phyloP scores from a whole-genome alignment of 345 rosid genomes.

The Hibiscus tridactylites region DNA sequence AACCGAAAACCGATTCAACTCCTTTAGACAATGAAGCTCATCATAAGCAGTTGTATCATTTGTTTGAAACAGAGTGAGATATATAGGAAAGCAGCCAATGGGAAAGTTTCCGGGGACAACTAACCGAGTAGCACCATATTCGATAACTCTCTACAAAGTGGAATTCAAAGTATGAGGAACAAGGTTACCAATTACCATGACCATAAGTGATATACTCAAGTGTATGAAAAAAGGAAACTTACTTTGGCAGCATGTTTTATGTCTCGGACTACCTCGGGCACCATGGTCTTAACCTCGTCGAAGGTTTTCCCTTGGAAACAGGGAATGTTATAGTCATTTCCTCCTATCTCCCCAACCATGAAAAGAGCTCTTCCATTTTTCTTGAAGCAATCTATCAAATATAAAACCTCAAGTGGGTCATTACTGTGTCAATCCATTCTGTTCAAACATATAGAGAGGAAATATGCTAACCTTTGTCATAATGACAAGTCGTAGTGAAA shows the following conservation, averaged over 20 bases:
- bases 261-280: neutral
- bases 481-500: neutral
- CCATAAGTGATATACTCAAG: neutral
- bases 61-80: neutral
- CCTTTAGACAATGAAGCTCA: neutral
- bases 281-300: neutral
- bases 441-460: neutral
- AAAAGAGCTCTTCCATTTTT: neutral
- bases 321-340: neutral
- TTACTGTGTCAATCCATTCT: neutral
- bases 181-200: neutral
- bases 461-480: neutral
- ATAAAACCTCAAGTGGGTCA: neutral
- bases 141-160: neutral
- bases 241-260: neutral
- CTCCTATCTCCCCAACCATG: constrained; percentile 3
- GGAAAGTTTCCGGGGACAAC: neutral
- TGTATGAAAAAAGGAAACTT: neutral
- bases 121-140: neutral
- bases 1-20: neutral
- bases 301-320: neutral
- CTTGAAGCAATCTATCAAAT: neutral
- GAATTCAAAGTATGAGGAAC: neutral
- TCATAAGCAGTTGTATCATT: neutral
- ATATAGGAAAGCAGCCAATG: neutral